Base-by-base conservation (phyloP, 1,284 basidiomycete genomes). In the Ustilago trichophora region DNA sequence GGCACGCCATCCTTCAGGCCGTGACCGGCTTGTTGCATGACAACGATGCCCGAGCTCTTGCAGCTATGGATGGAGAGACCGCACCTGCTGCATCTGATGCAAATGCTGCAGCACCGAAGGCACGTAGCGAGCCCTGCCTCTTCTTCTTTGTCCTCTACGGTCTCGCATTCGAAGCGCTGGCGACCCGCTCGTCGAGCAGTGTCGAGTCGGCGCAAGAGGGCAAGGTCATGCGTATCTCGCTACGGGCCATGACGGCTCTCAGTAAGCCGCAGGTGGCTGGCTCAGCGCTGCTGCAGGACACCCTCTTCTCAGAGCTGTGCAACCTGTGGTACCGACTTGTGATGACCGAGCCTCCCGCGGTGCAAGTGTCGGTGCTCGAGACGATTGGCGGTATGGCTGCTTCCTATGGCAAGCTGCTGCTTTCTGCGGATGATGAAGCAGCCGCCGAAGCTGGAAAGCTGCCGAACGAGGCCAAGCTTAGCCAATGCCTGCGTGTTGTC, bases 81-180 rank as follows among this genome's bases (percentile, higher is more conserved):
- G 0, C 72, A 73, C 4, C 83, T 82, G 22, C 72, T 71, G 43
- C 54, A 21, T 27, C 41, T 15, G n/a, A n/a, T n/a, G 18, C 56
- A 8, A 40, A 37, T 15, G 22, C 34, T n/a, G 31, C 38, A 4
- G 35, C 59, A 2, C 21, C 26, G 4, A 56, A 47, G 13, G 44
- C 56, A 8, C 37, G 63, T 4, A 66, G 63, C 36, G 91, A 93
- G 57, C 92, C 93, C 0, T 86, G 88, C 0, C 85, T 88, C 7
- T 88, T 92, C 82, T 98, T 97, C 83, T 93, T 89, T 82, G 86
- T 92, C 13, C 82, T 97, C 11, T 97, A 96, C 77, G 95, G 95
- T 11, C 86, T 98, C 18, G 89, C 95, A 0, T 97, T 92, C 70
- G 95, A 98, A 80, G 88, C 91, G 0, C 84, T 98, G 10, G 88